Conservation (phyloP, 2,329 filamentous ascomycete genomes). For the Trichophyton verrucosum region DNA sequence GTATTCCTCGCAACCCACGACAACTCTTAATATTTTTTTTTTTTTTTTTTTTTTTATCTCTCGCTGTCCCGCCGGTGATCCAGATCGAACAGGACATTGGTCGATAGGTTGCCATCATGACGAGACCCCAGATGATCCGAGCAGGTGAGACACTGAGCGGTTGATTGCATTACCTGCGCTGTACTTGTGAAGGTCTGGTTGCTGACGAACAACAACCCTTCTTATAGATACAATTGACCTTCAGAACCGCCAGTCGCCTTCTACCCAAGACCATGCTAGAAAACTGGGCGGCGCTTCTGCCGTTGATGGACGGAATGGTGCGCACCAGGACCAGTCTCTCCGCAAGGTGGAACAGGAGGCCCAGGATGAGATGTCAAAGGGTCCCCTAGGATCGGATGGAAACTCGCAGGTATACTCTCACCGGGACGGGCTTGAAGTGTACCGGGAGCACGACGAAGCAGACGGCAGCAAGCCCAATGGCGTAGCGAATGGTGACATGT, state of each 20-base stretch:
- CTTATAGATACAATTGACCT: slow-evolving; percentile 80
- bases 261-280: slow-evolving; percentile 67
- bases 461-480: slow-evolving; percentile 17
- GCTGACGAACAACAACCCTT: neutral
- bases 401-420: slow-evolving; percentile 31
- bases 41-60: neutral
- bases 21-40: neutral
- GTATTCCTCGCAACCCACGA: neutral
- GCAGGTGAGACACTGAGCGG: slow-evolving; percentile 27
- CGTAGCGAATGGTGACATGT: slow-evolving; percentile 11
- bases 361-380: slow-evolving; percentile 57
- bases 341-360: slow-evolving; percentile 67
- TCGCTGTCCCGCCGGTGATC: neutral
- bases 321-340: slow-evolving; percentile 76
- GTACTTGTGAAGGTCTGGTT: neutral
- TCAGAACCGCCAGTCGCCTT: slow-evolving; percentile 69
- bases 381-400: slow-evolving; percentile 48
- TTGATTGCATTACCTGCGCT: neutral
- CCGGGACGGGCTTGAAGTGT: slow-evolving; percentile 23
- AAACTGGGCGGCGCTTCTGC: slow-evolving; percentile 34
- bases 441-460: slow-evolving; percentile 21
- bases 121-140: slow-evolving; percentile 35
- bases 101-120: slow-evolving; percentile 20
- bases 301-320: slow-evolving; percentile 48
- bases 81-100: neutral